These are phyloP conservation scores for Eremomyces bilateralis DNA, from an alignment of 495 filamentous ascomycete species.

Conservation along the genomic window DNA sequence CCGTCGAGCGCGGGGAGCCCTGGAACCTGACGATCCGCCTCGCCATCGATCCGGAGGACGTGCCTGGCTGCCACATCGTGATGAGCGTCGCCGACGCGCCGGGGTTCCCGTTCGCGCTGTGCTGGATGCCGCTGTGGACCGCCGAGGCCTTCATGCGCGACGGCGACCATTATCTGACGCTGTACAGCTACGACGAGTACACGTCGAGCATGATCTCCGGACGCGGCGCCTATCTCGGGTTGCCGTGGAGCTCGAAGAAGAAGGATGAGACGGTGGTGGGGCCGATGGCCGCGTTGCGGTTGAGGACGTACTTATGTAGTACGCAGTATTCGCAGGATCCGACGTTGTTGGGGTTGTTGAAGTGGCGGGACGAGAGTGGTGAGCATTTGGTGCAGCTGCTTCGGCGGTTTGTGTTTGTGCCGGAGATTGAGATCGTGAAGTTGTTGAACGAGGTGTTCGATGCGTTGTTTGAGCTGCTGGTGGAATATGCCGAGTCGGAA, in stretches of 20 bases:
- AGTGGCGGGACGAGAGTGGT: constrained; percentile 57
- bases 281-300: constrained; percentile 47
- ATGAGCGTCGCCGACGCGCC: constrained; percentile 75
- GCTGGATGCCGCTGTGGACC: constrained; percentile 87
- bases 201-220: constrained; percentile 35
- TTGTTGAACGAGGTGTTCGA: constrained; percentile 77
- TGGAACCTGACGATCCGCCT: constrained; percentile 84
- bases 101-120: constrained; percentile 67
- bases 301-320: constrained; percentile 85
- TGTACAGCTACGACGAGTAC: constrained; percentile 77
- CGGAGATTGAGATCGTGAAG: constrained; percentile 95
- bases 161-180: constrained; percentile 53
- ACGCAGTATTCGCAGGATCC: constrained; percentile 91
- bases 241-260: constrained; percentile 55
- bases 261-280: constrained; percentile 57
- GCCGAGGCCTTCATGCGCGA: constrained; percentile 79
- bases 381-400: constrained; percentile 51
- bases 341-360: constrained; percentile 58
- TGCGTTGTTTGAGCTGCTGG: constrained; percentile 72
- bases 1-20: constrained; percentile 48
- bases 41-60: constrained; percentile 56
- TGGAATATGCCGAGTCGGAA: constrained; percentile 71
- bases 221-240: constrained; percentile 57
- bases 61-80: constrained; percentile 65
- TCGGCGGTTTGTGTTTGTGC: constrained; percentile 71